Evolutionary conservation across 345 rosid species (phyloP), one percentile per base, ranked within the genome.

Genomic region (Acer yangbiense): DNA sequence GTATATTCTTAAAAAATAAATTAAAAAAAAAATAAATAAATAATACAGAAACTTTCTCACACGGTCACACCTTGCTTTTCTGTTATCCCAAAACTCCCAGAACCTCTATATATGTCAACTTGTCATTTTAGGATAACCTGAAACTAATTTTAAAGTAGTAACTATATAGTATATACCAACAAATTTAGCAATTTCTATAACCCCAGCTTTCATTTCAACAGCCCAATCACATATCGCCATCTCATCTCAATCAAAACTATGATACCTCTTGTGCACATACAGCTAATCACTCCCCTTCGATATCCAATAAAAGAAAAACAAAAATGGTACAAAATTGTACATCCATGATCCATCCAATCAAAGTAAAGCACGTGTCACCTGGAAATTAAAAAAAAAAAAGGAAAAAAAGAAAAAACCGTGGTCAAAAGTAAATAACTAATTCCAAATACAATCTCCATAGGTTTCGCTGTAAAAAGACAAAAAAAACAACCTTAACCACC

Each of bases 391-490:
- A 29, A 21, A 61, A 61, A 43, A 60, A 14, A 0, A 46, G 14
- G 14, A 29, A 29, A 61, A 43, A 46, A 3, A 41, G 46, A 61
- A 16, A 20, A 52, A 50, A 65, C 27, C 35, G 9, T 11, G 77
- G 76, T 72, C 39, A 67, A 68, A 68, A 68, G 2, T 5, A 1
- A 54, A 11, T 32, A 20, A 58, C 41, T 25, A 54, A 66, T 4
- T 23, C 39, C 62, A 11, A 65, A n/a, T 21, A 60, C 9, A 21
- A 65, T 65, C 27, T 35, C 65, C 78, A 66, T 55, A 54, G 71
- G 54, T 55, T 76, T 67, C 72, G 72, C 73, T 68, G 54, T 54
- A n/a, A 8, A 13, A 44, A 63, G 35, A 41, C 76, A 17, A 3
- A 2, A 17, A 63, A 14, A 3, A 43, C 35, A 75, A 20, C 39